phyloP scores from a whole-genome alignment of 129 eudicot species.

The Cynara cardunculus region DNA sequence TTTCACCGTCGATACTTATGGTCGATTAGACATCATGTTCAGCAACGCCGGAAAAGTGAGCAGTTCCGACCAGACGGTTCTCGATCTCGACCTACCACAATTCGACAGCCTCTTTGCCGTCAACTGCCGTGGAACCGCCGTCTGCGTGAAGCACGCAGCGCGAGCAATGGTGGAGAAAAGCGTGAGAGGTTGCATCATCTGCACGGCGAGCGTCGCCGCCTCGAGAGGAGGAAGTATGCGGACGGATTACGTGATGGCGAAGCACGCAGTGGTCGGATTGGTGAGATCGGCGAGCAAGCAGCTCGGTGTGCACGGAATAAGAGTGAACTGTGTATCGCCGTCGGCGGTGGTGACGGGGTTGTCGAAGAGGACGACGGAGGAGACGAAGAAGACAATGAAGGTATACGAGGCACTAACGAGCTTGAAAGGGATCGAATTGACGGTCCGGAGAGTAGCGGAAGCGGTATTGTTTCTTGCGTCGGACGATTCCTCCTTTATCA shows the following conservation, averaged over 20 bases:
- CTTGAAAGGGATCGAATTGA: constrained; percentile 20
- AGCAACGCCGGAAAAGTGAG: constrained; percentile 44
- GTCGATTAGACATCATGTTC: constrained; percentile 47
- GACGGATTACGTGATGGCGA: constrained; percentile 32
- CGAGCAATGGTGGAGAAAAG: constrained; percentile 25
- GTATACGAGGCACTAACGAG: constrained; percentile 12
- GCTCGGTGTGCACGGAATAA: constrained; percentile 31
- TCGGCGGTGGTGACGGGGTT: constrained; percentile 24
- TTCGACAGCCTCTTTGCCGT: constrained; percentile 14
- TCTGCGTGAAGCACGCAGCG: constrained; percentile 32
- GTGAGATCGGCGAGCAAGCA: constrained; percentile 35
- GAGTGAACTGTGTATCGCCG: constrained; percentile 41
- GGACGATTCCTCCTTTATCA: constrained; percentile 11
- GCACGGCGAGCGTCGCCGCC: constrained; percentile 26
- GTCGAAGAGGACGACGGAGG: constrained; percentile 15
- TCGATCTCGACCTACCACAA: constrained; percentile 24
- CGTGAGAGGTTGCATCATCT: constrained; percentile 27
- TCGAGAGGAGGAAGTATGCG: constrained; percentile 18
- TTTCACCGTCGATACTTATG: constrained; percentile 18
- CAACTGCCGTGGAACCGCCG: constrained; percentile 30
- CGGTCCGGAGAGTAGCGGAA: constrained; percentile 18
- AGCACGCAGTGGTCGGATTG: constrained; percentile 35
- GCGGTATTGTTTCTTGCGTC: constrained; percentile 32
- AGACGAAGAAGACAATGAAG: constrained; percentile 12
- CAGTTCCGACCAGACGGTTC: constrained; percentile 4